Conservation (phyloP, 495 filamentous ascomycete species). For the Amorphotheca resinae region DNA sequence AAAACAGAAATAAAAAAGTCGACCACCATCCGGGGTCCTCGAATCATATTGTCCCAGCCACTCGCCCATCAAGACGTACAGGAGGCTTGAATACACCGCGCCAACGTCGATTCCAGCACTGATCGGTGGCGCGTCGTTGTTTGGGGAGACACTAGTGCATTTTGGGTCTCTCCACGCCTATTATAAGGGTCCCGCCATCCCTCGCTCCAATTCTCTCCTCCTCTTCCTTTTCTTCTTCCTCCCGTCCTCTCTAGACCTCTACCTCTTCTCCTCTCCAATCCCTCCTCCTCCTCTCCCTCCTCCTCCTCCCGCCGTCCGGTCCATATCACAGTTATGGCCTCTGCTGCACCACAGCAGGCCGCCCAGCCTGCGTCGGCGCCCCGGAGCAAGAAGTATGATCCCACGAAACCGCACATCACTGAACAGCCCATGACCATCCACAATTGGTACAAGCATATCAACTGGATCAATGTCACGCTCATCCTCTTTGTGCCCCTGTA, state of each 20-base stretch:
- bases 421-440: slow-evolving; percentile 57
- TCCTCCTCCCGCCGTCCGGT: slow-evolving; percentile 2
- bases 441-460: slow-evolving; percentile 97
- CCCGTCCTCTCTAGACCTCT: slow-evolving; percentile 1
- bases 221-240: background rate
- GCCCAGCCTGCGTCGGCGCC: slow-evolving; percentile 13
- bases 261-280: background rate
- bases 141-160: too few relatives aligned
- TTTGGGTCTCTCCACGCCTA: too few relatives aligned
- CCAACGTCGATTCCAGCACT: too few relatives aligned
- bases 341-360: slow-evolving; percentile 9
- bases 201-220: slow-evolving; percentile 4
- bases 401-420: slow-evolving; percentile 39
- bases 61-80: too few relatives aligned
- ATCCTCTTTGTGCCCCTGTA: slow-evolving; percentile 75
- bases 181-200: background rate
- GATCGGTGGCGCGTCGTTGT: too few relatives aligned
- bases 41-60: too few relatives aligned
- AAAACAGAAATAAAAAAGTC: too few relatives aligned
- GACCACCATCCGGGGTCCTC: too few relatives aligned
- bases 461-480: slow-evolving; percentile 84
- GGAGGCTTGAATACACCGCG: too few relatives aligned
- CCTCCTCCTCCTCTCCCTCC: slow-evolving; percentile 2
- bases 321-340: slow-evolving; percentile 18
- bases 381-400: slow-evolving; percentile 30